Evolutionary conservation across 441 rosid species (phyloP), one percentile per base, ranked within the genome.

Genomic region (Erodium chrysanthum): DNA sequence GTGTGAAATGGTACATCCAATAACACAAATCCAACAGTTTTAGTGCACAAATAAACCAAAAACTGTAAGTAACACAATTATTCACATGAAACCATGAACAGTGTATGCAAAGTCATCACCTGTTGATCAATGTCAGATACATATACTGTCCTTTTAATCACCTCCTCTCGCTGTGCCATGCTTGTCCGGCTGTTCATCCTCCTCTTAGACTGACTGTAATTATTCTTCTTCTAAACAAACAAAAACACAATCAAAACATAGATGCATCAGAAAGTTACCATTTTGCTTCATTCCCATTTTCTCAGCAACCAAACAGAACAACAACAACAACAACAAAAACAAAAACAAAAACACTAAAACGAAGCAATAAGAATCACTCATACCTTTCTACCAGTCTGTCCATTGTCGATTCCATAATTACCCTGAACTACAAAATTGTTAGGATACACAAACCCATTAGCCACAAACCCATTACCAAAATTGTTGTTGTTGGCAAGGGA

Each of bases 71-170:
- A 37, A 37, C 7, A 37, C 42, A 37, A 5, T 8, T 37, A 0
- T 8, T 37, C 2, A 37, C 11, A 8, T 37, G 11, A 37, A 37
- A 37, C 8, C n/a, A 33, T 33, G 0, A 33, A 33, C 37, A 5
- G 37, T 33, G 37, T 6, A 33, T 33, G 37, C 7, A 8, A 33
- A 33, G 37, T 33, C 37, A 46, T 21, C 75, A 88, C 98, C 92
- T 83, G 96, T 59, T 86, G 87, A 80, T 90, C 98, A 58, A 92
- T 85, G 76, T 90, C 98, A 8, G 98, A 85, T 68, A 90, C 98
- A 74, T 92, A 90, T 12, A 92, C 98, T 9, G 56, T 50, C 21
- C 21, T 50, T 14, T 14, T 50, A 14, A 50, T 50, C 56, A 50
- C 56, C 56, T 90, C 96, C 11, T 92, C 94, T 59, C 79, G 86